phyloP scores from a whole-genome alignment of 768 basidiomycete species.

The Glaciozyma martinii region DNA sequence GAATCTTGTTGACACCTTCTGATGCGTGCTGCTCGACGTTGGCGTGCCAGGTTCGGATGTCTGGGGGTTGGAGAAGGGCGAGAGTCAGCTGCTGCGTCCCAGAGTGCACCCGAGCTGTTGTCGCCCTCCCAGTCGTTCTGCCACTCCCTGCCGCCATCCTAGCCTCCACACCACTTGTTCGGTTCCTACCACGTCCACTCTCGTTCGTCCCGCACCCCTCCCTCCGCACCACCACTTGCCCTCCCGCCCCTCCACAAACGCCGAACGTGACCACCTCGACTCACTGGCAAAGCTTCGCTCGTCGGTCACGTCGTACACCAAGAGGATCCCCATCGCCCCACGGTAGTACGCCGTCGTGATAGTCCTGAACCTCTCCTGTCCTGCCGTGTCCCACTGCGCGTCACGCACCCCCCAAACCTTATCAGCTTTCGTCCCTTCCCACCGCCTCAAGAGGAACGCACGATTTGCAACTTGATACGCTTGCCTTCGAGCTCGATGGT shows the following conservation, averaged over 20 bases:
- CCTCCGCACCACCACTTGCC: neutral
- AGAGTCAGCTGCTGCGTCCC: too few relatives aligned
- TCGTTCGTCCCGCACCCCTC: neutral
- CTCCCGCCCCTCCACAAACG: neutral
- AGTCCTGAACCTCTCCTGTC: constrained; percentile 95
- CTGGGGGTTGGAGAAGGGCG: constrained; percentile 43
- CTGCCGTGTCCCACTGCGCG: constrained; percentile 92
- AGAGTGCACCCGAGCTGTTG: neutral
- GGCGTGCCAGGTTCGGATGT: constrained; percentile 95
- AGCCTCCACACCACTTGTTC: neutral
- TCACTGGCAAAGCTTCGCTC: constrained; percentile 88
- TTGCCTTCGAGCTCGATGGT: constrained; percentile 98
- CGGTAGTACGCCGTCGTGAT: constrained; percentile 99
- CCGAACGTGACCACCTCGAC: neutral
- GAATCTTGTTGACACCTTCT: constrained; percentile 97
- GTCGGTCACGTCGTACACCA: constrained; percentile 91
- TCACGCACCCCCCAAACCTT: too few relatives aligned
- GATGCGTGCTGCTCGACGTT: constrained; percentile 99
- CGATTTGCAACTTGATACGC: constrained; percentile 97
- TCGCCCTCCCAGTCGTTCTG: neutral
- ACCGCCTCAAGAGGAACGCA: constrained; percentile 43
- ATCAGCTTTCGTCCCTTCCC: neutral
- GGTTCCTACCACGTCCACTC: neutral
- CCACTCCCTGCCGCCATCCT: neutral
- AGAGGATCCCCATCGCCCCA: constrained; percentile 94